phyloP scores from a whole-genome alignment of 2,329 filamentous ascomycete genomes.

The Huntiella abstrusa region DNA sequence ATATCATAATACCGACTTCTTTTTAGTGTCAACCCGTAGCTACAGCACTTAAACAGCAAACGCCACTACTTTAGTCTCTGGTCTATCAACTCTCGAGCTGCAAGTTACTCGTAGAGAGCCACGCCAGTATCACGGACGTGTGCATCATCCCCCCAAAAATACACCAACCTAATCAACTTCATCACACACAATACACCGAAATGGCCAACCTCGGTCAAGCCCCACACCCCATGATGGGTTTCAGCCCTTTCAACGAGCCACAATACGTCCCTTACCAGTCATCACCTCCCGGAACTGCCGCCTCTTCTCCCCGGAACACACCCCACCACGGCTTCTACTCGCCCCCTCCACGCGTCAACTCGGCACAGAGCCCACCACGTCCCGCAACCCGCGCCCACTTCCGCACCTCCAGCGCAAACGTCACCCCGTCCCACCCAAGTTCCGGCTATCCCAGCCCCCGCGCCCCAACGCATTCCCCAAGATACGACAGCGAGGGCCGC shows the following conservation, averaged over 20 bases:
- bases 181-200: neutral
- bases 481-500: constrained; percentile 42
- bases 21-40: no score
- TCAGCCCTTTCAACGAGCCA: neutral
- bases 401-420: constrained; percentile 6
- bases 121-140: neutral
- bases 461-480: constrained; percentile 35
- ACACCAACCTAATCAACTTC: neutral
- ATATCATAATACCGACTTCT: no score
- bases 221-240: constrained; percentile 3
- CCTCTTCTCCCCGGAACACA: constrained; percentile 6
- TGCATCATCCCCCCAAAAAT: neutral
- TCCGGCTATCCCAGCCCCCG: constrained; percentile 20
- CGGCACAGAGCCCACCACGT: constrained; percentile 10
- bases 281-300: constrained; percentile 5
- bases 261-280: constrained; percentile 1
- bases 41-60: neutral
- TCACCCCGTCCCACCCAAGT: constrained; percentile 3
- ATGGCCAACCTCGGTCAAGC: constrained; percentile 8
- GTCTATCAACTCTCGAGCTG: neutral
- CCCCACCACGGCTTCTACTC: constrained; percentile 1
- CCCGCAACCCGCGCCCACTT: constrained; percentile 12
- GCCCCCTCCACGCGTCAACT: constrained; percentile 1
- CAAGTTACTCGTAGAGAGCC: neutral
- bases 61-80: neutral